Evolutionary conservation across 2,329 filamentous ascomycete species (phyloP).

Genomic region (Mycogone perniciosa): DNA sequence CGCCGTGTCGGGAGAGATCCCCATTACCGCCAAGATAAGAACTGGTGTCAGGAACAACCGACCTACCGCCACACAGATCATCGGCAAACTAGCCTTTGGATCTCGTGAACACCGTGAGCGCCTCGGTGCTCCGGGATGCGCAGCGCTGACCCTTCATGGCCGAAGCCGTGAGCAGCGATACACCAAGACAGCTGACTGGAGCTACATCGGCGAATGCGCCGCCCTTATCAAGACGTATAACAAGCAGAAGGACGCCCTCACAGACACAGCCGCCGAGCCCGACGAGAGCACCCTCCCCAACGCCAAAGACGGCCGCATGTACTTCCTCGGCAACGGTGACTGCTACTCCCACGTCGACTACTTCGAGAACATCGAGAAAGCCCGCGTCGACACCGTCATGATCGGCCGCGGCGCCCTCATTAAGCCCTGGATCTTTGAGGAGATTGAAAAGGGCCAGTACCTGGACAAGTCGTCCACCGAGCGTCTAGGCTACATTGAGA

Average conservation of each 20-base stretch:
- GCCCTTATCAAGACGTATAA: slow-evolving; percentile 78
- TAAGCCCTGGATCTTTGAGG: slow-evolving; percentile 98
- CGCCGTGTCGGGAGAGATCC: slow-evolving; percentile 79
- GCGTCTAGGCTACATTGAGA: slow-evolving; percentile 77
- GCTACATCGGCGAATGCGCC: slow-evolving; percentile 86
- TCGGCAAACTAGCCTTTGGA: slow-evolving; percentile 78
- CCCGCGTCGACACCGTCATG: slow-evolving; percentile 90
- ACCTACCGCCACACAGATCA: slow-evolving; percentile 73
- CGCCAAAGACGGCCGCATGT: slow-evolving; percentile 61
- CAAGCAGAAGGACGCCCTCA: slow-evolving; percentile 54
- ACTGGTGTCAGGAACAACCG: slow-evolving; percentile 78
- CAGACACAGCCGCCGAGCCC: slow-evolving; percentile 72
- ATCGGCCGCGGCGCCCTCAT: slow-evolving; percentile 91
- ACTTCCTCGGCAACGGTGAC: slow-evolving; percentile 94
- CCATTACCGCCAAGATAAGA: slow-evolving; percentile 90
- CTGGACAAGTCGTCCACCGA: slow-evolving; percentile 90
- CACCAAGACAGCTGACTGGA: slow-evolving; percentile 87
- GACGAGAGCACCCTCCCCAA: slow-evolving; percentile 69
- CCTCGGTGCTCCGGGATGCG: slow-evolving; percentile 73
- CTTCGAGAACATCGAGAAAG: slow-evolving; percentile 65
- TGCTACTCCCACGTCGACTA: slow-evolving; percentile 93
- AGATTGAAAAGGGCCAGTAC: slow-evolving; percentile 87
- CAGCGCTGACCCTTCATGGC: slow-evolving; percentile 93
- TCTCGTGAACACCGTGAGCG: slow-evolving; percentile 63
- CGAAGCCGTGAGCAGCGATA: slow-evolving; percentile 92